Evolutionary conservation across 2,329 filamentous ascomycete genomes (phyloP), one percentile per base, ranked within the genome.

Genomic region (Metarhizium guizhouense): DNA sequence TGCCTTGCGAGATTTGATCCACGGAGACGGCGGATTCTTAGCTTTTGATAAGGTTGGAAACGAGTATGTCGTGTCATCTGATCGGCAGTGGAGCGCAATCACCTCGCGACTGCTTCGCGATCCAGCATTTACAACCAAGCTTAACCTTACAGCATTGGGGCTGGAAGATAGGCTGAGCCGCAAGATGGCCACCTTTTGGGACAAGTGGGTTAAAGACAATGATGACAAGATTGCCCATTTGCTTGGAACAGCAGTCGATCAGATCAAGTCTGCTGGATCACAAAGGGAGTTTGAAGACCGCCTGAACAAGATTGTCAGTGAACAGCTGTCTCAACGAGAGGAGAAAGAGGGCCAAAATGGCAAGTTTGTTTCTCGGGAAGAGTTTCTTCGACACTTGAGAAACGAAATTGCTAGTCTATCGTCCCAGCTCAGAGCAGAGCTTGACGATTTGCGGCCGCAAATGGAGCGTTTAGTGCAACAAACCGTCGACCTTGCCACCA

Each of bases 1-100:
- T 55, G 86, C 85, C 0, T 66, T 90, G 8, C 73, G 76, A 29
- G 77, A 79, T 54, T 74, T 78, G 56, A 77, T 87, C 51, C 71
- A 70, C 20, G 67, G 71, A 1, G 79, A 81, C 47, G 70, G 71
- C 2, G 68, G 71, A 34, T 72, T 83, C 43, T 64, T 82, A 42
- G 76, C 71, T 3, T 61, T 81, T 3, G 71, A 79, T 40, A 71
- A 72, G 34, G 65, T 68, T 3, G 64, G 67, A 2, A 63, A 72
- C 16, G 67, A 65, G n/a, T 70, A 68, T 20, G 64, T 72, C 14
- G 61, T 72, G 18, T 70, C 76, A 3, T 75, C 75, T 0, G 73
- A 80, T 10, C 60, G 70, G 32, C 74, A 79, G 45, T 81, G 76
- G 78, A 64, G 67, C 18, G 73, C 75, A 1, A 69, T 82, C 14